Base-by-base conservation (phyloP, 345 rosid species). In the Eucalyptus regnans region DNA sequence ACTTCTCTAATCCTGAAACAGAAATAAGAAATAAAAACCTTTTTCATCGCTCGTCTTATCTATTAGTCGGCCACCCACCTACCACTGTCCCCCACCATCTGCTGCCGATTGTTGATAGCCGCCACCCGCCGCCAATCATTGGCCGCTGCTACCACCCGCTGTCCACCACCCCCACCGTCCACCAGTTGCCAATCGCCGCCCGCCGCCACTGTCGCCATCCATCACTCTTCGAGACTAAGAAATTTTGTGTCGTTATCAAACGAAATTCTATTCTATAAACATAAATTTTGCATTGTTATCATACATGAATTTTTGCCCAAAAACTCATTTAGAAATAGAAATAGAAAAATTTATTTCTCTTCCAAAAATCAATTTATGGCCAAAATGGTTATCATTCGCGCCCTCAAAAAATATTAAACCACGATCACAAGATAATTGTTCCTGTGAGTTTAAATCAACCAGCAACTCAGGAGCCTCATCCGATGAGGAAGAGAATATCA, bases 211-310 rank as follows among this genome's bases (percentile, higher is more conserved):
- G 0, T 52, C 9, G 9, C 56, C 1, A 52, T 52, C 23, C 9
- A 0, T 52, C 3, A 2, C 56, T 52, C 56, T 9, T 0, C 0
- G 0, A 0, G 56, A 18, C 2, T 0, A 0, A 52, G 1, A 52
- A 52, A 7, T 52, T 52, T 52, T 18, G 0, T 52, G 0, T 52
- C 3, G 0, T 52, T 52, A 52, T 52, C 10, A 52, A 52, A 18
- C 10, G 0, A 18, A 18, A 52, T 52, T 52, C 10, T 52, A 18
- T 52, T 7, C 37, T 33, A 33, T 33, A 3, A 33, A 33, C 37
- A 33, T 33, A 18, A 52, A 18, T 52, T 7, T 52, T 52, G 4
- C 37, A 3, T 3, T 3, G 3, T 52, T 52, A 52, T 52, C 23
- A 52, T 7, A 52, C 4, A 52, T 52, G 2, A 52, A 18, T 18